phyloP scores from a whole-genome alignment of 371 early-diverging fungal species.

The Mortierella sp. region DNA sequence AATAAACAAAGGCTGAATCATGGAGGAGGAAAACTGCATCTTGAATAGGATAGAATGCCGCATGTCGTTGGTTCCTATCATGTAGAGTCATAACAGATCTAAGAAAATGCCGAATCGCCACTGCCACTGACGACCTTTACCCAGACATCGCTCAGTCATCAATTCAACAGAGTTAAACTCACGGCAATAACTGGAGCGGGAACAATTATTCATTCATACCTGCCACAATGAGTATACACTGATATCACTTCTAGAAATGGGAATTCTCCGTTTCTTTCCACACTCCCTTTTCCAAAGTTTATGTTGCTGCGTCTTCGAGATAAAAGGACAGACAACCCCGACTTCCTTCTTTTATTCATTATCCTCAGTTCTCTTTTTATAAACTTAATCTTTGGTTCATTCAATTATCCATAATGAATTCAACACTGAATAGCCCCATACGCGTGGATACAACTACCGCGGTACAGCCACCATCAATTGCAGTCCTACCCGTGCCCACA shows the following conservation, averaged over 20 bases:
- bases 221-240: neutral
- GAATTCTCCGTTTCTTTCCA: slow-evolving; percentile 28
- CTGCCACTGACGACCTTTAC: neutral
- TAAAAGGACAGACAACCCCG: neutral
- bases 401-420: slow-evolving; percentile 1
- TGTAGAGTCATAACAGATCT: slow-evolving; percentile 15
- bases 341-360: slow-evolving; percentile 1
- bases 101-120: slow-evolving; percentile 32
- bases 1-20: neutral
- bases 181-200: neutral
- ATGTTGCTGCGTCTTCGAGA: neutral
- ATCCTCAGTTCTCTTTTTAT: neutral
- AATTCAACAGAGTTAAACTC: neutral
- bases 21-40: neutral
- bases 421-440: neutral
- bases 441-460: neutral
- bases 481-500: neutral
- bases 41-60: neutral
- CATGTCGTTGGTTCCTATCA: slow-evolving; percentile 4
- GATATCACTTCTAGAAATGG: slow-evolving; percentile 15
- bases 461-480: neutral
- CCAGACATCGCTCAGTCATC: neutral
- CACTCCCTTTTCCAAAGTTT: slow-evolving; percentile 1
- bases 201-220: neutral
- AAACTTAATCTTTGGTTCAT: neutral